Evolutionary conservation across 1,284 basidiomycete species (phyloP).

Genomic region (Pholiota adiposa): DNA sequence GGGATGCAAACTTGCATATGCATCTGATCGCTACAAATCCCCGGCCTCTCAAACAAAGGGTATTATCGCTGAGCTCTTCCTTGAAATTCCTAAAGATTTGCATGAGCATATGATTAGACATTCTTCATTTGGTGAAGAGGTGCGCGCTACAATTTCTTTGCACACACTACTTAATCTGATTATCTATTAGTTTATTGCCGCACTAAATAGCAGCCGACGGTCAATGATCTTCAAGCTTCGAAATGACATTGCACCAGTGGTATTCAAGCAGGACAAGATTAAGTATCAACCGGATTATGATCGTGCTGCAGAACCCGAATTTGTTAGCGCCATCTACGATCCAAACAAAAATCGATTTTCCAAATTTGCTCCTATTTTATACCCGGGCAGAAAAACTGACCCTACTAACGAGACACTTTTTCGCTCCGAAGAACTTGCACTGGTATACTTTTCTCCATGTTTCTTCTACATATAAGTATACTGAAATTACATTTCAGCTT

Average conservation of each 20-base stretch:
- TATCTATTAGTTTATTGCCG: neutral
- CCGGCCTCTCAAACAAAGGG: neutral
- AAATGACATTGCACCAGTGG: neutral
- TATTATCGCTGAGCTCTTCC: neutral
- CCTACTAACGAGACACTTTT: neutral
- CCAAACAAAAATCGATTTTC: neutral
- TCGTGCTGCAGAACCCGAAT: neutral
- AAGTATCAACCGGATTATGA: neutral
- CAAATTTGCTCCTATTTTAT: constrained; percentile 3
- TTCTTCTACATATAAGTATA: too few species aligned
- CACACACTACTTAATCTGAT: neutral
- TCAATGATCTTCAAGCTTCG: too few species aligned
- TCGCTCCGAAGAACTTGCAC: neutral
- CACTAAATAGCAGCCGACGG: neutral
- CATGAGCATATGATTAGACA: neutral
- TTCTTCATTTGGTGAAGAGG: neutral
- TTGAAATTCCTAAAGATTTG: neutral
- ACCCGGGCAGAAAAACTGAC: neutral
- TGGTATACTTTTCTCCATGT: neutral
- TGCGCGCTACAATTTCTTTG: neutral
- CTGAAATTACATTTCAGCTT: neutral
- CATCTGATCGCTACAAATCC: neutral
- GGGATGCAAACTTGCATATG: too few species aligned
- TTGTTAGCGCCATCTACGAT: neutral
- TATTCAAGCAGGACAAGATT: neutral